phyloP scores from a whole-genome alignment of 176 grass and related monocot species.

The Rhynchospora pubera region DNA sequence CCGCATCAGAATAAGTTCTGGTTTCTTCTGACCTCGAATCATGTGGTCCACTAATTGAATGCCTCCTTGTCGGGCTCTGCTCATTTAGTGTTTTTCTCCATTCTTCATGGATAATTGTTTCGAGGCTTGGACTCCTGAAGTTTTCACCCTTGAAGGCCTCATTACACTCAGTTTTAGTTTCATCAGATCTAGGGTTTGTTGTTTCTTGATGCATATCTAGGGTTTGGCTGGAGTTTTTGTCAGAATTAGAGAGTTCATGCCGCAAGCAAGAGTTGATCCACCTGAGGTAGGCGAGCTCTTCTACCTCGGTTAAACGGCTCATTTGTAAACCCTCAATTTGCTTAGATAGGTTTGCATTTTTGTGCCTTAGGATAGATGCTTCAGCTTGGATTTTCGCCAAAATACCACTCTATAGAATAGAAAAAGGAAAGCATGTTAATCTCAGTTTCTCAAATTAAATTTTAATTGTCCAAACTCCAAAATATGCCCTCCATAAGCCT shows the following conservation, averaged over 20 bases:
- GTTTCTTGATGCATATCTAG: conserved; percentile 30
- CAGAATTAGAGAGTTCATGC: conserved; percentile 76
- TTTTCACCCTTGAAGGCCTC: conserved; percentile 45
- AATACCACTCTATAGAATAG: conserved; percentile 62
- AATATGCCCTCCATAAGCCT: neutral
- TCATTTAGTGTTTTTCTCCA: conserved; percentile 61
- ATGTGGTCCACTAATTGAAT: conserved; percentile 79
- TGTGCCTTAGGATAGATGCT: conserved; percentile 68
- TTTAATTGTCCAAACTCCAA: neutral
- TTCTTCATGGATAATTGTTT: conserved; percentile 59
- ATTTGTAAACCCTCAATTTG: conserved; percentile 98
- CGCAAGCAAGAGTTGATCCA: conserved; percentile 98
- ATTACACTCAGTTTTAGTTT: conserved; percentile 23
- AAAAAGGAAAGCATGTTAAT: neutral
- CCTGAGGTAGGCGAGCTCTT: conserved; percentile 96
- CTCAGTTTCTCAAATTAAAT: neutral
- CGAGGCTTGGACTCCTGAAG: conserved; percentile 35
- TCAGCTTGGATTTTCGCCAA: conserved; percentile 95
- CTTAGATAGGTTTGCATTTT: conserved; percentile 86
- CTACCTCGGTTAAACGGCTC: conserved; percentile 88
- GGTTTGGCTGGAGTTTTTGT: conserved; percentile 51
- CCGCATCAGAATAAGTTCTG: neutral
- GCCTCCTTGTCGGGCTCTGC: conserved; percentile 55
- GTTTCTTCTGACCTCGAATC: conserved; percentile 43
- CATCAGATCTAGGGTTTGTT: conserved; percentile 23